These are phyloP conservation scores for Penicillium bialowiezense DNA, from an alignment of 495 filamentous ascomycete species.

Conservation along the genomic window DNA sequence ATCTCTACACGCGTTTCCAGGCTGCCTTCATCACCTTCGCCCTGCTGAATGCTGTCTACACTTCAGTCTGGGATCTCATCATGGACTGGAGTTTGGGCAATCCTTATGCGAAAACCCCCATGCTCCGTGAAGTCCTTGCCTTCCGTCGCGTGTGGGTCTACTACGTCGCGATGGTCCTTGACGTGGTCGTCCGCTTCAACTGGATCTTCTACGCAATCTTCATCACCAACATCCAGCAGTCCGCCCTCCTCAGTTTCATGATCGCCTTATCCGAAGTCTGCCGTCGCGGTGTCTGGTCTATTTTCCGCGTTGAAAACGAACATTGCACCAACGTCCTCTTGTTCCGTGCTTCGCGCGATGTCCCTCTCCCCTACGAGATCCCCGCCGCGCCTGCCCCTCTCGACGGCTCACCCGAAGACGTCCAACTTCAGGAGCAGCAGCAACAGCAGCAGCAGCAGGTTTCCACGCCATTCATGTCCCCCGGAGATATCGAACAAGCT, in stretches of 20 bases:
- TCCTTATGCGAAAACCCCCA: constrained; percentile 61
- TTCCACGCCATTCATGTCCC: constrained; percentile 17
- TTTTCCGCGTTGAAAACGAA: constrained; percentile 96
- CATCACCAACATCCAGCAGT: constrained; percentile 73
- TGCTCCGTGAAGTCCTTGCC: constrained; percentile 77
- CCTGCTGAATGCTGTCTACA: constrained; percentile 76
- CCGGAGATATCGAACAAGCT: constrained; percentile 32
- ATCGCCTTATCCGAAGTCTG: constrained; percentile 74
- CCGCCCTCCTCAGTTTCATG: constrained; percentile 70
- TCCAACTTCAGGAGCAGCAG: constrained; percentile 33
- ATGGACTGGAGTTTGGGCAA: constrained; percentile 95
- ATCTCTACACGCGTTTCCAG: constrained; percentile 51
- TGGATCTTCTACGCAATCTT: constrained; percentile 96
- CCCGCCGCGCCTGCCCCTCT: constrained; percentile 26
- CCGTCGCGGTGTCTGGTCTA: constrained; percentile 80
- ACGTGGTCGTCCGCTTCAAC: constrained; percentile 87
- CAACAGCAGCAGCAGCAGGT: constrained; percentile 20
- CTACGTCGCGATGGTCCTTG: constrained; percentile 77
- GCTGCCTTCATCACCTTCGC: constrained; percentile 78
- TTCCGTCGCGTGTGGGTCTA: constrained; percentile 77
- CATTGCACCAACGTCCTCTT: constrained; percentile 84
- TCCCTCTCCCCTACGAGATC: constrained; percentile 76
- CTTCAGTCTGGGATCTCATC: constrained; percentile 89
- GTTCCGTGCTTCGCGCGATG: constrained; percentile 78
- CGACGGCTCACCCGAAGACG: constrained; percentile 23